These are phyloP conservation scores for Trichothecium sympodiale DNA, from an alignment of 2,329 filamentous ascomycete genomes.

Conservation along the genomic window DNA sequence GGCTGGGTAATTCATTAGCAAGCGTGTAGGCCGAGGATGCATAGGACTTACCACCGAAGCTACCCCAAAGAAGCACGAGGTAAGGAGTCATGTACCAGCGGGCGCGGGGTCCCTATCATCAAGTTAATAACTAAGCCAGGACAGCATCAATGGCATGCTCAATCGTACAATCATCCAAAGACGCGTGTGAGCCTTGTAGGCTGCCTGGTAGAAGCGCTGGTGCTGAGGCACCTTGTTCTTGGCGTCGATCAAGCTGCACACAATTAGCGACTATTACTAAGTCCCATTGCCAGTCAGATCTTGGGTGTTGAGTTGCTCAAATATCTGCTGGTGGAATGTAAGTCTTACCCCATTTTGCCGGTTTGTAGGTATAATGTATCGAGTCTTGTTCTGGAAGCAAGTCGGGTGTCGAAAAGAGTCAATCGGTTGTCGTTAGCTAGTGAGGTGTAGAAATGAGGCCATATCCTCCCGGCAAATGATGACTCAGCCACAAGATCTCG, in stretches of 20 bases:
- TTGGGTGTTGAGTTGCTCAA: too few relatives aligned
- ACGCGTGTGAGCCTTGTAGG: conserved; percentile 57
- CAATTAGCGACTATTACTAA: conserved; percentile 2
- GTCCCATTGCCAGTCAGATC: too few relatives aligned
- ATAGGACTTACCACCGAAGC: conserved; percentile 44
- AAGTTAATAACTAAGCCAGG: conserved; percentile 2
- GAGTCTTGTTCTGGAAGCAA: too few relatives aligned
- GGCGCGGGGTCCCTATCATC: conserved; percentile 51
- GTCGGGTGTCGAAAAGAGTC: conserved; percentile 1
- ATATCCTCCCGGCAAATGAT: conserved; percentile 16
- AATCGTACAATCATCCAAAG: conserved; percentile 66
- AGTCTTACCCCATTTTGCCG: conserved; percentile 30
- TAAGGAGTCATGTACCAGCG: conserved; percentile 57
- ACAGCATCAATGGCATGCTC: background rate
- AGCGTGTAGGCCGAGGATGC: conserved; percentile 5
- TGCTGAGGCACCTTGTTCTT: conserved; percentile 66
- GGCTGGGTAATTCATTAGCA: conserved; percentile 23
- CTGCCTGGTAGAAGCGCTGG: conserved; percentile 65
- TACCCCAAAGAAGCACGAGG: conserved; percentile 52
- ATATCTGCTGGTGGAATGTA: too few relatives aligned
- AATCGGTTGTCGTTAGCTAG: conserved; percentile 5
- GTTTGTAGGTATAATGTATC: conserved; percentile 12
- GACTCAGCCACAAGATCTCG: conserved; percentile 1
- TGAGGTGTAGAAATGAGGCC: conserved; percentile 25
- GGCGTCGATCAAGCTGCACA: conserved; percentile 50